Base-by-base conservation (phyloP, 768 basidiomycete genomes). In the Pleurotus sapidus region DNA sequence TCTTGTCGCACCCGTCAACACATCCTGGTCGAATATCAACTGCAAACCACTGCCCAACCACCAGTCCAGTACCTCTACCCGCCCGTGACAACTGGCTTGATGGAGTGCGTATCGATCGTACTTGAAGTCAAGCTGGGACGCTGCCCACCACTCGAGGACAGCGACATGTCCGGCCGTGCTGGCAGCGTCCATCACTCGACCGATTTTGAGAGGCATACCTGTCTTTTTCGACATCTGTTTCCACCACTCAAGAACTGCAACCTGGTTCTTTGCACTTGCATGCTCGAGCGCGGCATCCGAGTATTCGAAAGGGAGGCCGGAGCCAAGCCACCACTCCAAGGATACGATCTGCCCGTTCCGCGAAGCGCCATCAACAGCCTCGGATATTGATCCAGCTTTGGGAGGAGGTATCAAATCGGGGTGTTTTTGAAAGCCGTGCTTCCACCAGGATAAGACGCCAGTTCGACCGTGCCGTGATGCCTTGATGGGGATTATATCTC, bases 181-280 rank as follows among this genome's bases (percentile, higher is more conserved):
- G 11, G 93, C 92, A 78, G 86, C 84, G 66, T 94, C 92, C 83
- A 94, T 89, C 18, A 86, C 88, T 39, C 89, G 85, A 2, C 92
- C 92, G 20, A 93, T 84, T 69, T 91, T 92, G 62, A 94, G 82
- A 9, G 83, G 80, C 30, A 92, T 72, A 3, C 76, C 74, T 2
- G 69, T 68, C 46, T 68, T 69, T 30, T 69, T 68, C 61, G 83
- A 73, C 58, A 87, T 84, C 46, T 74, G 73, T 61, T 86, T 84
- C 92, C 91, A 94, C 92, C 92, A 94, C 37, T 89, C 86, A 43
- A 94, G 80, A 4, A 91, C 85, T 3, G 79, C 73, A n/a, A 92
- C 75, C 63, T 85, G 87, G 59, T 88, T 89, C 65, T 86, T 91
- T 15, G 88, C 79, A 57, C 88, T 90, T 4, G 92, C 92, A 59